A percentile compares a stretch with the other conserved stretches of the same genome.
These are phyloP conservation scores for Suillus hirtellus DNA, from an alignment of 768 basidiomycete species.

Conservation along the genomic window DNA sequence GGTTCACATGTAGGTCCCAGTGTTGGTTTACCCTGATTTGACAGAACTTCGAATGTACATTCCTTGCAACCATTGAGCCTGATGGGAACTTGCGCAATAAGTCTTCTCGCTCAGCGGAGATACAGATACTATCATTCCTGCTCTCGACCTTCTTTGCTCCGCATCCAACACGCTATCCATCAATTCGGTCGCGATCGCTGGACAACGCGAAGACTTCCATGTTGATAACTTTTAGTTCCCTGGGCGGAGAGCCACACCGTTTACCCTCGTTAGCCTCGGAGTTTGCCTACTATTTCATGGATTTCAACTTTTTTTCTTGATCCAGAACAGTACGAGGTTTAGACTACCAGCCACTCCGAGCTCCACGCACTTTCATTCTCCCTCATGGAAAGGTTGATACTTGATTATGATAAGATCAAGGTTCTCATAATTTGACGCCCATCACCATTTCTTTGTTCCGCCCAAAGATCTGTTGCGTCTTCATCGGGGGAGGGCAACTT, in stretches of 20 bases:
- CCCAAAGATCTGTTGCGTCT: background rate
- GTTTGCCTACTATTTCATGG: background rate
- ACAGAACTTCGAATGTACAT: background rate
- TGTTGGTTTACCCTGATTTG: background rate
- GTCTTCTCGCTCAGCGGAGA: slow-evolving; percentile 3
- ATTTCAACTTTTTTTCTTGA: background rate
- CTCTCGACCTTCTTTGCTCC: slow-evolving; percentile 2
- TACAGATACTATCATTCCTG: background rate
- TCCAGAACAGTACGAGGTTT: background rate
- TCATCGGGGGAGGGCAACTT: background rate
- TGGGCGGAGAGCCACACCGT: background rate
- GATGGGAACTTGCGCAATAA: background rate
- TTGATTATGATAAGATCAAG: background rate
- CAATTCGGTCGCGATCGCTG: background rate
- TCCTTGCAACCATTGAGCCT: background rate
- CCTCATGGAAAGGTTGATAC: background rate
- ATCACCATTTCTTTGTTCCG: background rate
- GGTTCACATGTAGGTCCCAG: background rate
- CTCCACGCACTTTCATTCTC: background rate
- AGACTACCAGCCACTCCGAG: background rate
- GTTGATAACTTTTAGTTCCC: background rate
- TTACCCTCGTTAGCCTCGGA: background rate
- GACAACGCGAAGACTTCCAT: background rate
- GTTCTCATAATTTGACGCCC: background rate
- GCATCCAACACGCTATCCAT: background rate